These are phyloP conservation scores for Cerioporus squamosus DNA, from an alignment of 1,284 basidiomycete species.

Conservation along the genomic window DNA sequence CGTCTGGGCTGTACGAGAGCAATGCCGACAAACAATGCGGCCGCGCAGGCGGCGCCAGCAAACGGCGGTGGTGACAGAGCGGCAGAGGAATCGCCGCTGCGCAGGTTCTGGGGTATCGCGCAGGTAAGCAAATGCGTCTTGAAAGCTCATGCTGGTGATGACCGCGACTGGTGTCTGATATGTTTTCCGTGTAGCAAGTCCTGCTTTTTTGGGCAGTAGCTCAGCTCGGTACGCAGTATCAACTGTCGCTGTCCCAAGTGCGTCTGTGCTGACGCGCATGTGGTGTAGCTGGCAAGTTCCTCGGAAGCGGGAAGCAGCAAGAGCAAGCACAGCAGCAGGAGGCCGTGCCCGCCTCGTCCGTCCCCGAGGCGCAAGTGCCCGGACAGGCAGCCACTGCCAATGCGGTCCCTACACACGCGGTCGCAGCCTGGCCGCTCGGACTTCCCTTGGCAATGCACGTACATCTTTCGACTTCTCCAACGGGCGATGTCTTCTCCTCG, in stretches of 20 bases:
- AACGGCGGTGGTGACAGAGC: constrained; percentile 13
- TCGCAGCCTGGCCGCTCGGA: constrained; percentile 62
- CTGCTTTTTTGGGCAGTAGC: constrained; percentile 64
- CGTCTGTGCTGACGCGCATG: neutral
- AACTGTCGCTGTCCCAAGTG: neutral
- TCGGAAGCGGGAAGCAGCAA: constrained; percentile 15
- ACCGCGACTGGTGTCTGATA: neutral
- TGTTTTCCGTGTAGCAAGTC: constrained; percentile 54
- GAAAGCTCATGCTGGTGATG: neutral
- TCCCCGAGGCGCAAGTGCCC: constrained; percentile 30
- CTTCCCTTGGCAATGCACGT: constrained; percentile 74
- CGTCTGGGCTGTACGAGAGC: constrained; percentile 9
- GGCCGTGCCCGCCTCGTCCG: constrained; percentile 7
- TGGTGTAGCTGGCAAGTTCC: constrained; percentile 6
- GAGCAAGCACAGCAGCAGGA: constrained; percentile 31
- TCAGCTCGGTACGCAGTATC: constrained; percentile 56
- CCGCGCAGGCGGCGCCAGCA: constrained; percentile 26
- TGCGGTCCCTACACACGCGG: constrained; percentile 56
- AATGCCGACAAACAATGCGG: constrained; percentile 30
- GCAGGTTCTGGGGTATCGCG: constrained; percentile 43
- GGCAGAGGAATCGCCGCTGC: constrained; percentile 33
- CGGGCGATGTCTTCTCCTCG: constrained; percentile 60
- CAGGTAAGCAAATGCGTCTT: constrained; percentile 45
- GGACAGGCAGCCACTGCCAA: constrained; percentile 42
- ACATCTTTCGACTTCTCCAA: constrained; percentile 70